Conservation (phyloP, 2,329 filamentous ascomycete genomes). For the Cercospora nicotianae region DNA sequence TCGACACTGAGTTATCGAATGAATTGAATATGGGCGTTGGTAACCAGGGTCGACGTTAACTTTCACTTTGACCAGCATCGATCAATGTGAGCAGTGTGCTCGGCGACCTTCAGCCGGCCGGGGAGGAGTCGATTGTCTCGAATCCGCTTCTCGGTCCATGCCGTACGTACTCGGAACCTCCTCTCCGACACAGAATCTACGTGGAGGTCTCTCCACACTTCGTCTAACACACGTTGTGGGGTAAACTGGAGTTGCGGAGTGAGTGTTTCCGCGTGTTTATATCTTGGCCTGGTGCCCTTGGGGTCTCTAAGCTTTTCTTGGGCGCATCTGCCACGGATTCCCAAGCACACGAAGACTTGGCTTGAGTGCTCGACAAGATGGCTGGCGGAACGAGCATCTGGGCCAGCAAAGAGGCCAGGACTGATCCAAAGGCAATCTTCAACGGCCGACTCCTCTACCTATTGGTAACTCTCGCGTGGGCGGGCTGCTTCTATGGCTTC, state of each 20-base stretch:
- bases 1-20: neutral
- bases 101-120: conserved; percentile 6
- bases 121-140: neutral
- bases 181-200: neutral
- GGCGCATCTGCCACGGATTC: conserved; percentile 1
- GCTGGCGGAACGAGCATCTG: conserved; percentile 22
- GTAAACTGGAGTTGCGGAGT: conserved; percentile 13
- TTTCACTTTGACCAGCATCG: neutral
- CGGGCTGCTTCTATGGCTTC: conserved; percentile 26
- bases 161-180: conserved; percentile 10
- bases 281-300: conserved; percentile 9
- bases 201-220: conserved; percentile 8
- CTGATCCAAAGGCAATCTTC: conserved; percentile 24
- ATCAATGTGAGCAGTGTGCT: neutral
- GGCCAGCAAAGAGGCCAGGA: conserved; percentile 24
- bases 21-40: neutral
- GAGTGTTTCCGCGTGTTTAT: conserved; percentile 9
- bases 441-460: conserved; percentile 22
- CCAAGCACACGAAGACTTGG: conserved; percentile 9
- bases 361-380: conserved; percentile 5
- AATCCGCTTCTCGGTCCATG: conserved; percentile 4
- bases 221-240: neutral
- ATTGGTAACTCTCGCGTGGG: conserved; percentile 21
- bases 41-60: neutral
- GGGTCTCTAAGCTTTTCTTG: neutral